These are phyloP conservation scores for Mycena belliarum DNA, from an alignment of 768 basidiomycete genomes.

Conservation along the genomic window DNA sequence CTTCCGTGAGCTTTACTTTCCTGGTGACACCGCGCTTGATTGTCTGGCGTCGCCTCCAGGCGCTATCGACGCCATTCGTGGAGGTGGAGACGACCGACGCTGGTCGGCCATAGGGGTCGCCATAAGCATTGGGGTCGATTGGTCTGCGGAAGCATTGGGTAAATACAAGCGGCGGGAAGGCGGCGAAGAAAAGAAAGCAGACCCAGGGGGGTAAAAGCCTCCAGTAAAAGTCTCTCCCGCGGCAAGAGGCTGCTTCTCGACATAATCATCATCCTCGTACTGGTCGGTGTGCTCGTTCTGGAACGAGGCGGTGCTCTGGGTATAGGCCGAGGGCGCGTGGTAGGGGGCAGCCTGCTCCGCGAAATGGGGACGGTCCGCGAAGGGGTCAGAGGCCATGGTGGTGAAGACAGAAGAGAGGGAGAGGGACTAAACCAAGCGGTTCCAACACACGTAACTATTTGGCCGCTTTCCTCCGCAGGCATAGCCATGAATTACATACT, in stretches of 20 bases:
- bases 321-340: slow-evolving; percentile 46
- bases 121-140: slow-evolving; percentile 60
- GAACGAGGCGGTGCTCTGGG: slow-evolving; percentile 57
- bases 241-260: slow-evolving; percentile 79
- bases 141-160: slow-evolving; percentile 30
- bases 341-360: slow-evolving; percentile 53
- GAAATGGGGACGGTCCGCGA: slow-evolving; percentile 67
- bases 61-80: slow-evolving; percentile 58
- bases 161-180: slow-evolving; percentile 2
- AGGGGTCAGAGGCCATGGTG: slow-evolving; percentile 67
- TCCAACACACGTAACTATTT: too few relatives aligned
- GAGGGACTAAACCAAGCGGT: too few relatives aligned
- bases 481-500: too few relatives aligned
- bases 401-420: too few relatives aligned
- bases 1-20: slow-evolving; percentile 86
- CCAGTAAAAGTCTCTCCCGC: slow-evolving; percentile 53
- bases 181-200: slow-evolving; percentile 31
- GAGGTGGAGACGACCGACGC: slow-evolving; percentile 53
- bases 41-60: slow-evolving; percentile 79
- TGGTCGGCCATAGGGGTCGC: slow-evolving; percentile 67
- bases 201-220: slow-evolving; percentile 79
- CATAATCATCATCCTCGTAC: slow-evolving; percentile 67
- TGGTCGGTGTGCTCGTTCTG: slow-evolving; percentile 43
- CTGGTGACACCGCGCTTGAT: slow-evolving; percentile 93
- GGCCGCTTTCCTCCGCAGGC: too few relatives aligned